Percentiles rank a stretch among this genome's conserved stretches.
Evolutionary conservation across 371 early-diverging fungal genomes (phyloP).

Genomic region (Mucor saturninus): DNA sequence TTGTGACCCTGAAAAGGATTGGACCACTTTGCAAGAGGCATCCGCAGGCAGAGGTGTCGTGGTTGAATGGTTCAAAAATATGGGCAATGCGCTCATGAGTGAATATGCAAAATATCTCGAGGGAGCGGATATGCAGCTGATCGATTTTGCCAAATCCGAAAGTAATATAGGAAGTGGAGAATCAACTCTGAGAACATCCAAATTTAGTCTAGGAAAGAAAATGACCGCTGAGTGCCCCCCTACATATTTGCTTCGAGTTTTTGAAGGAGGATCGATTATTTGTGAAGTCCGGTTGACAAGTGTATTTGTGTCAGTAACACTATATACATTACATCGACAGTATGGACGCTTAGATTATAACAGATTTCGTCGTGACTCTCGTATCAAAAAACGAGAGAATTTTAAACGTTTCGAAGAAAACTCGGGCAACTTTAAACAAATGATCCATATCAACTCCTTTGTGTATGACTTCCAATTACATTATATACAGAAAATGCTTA

Average conservation of each 20-base stretch:
- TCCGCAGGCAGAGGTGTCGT: constrained; percentile 17
- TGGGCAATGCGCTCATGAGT: constrained; percentile 59
- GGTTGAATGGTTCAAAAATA: constrained; percentile 59
- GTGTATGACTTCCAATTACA: constrained; percentile 83
- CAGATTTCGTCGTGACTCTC: constrained; percentile 39
- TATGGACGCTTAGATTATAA: constrained; percentile 53
- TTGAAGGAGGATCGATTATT: constrained; percentile 73
- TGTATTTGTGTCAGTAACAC: constrained; percentile 71
- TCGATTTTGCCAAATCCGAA: constrained; percentile 51
- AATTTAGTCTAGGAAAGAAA: constrained; percentile 35
- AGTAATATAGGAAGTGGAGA: constrained; percentile 8
- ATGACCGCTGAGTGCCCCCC: constrained; percentile 53
- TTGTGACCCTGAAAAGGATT: constrained; percentile 49
- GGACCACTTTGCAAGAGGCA: constrained; percentile 32
- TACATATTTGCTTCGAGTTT: constrained; percentile 65
- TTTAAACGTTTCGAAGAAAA: constrained; percentile 67
- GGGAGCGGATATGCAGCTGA: constrained; percentile 66
- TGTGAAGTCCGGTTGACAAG: constrained; percentile 75
- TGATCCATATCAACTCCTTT: constrained; percentile 83
- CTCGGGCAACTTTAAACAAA: constrained; percentile 65
- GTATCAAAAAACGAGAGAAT: constrained; percentile 30
- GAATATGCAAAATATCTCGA: constrained; percentile 72
- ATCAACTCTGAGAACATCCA: constrained; percentile 18
- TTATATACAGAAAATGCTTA: constrained; percentile 63
- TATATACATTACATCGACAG: constrained; percentile 71